Conservation (phyloP, 179 eudicot genomes). For the Sideroxylon spinosum region DNA sequence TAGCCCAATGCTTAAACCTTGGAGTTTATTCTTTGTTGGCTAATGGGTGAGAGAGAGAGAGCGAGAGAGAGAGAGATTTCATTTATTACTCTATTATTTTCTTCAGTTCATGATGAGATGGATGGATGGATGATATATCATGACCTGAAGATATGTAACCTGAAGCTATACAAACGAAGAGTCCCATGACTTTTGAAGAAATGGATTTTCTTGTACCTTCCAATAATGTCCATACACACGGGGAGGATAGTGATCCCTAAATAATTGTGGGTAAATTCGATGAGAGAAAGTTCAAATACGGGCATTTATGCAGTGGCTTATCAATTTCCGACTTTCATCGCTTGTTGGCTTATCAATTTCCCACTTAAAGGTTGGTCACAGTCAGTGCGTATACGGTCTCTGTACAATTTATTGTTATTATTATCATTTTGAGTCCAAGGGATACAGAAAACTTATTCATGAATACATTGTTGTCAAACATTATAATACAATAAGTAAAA, state of each 20-base stretch:
- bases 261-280: neutral
- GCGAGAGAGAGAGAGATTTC: too few relatives aligned
- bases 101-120: neutral
- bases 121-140: neutral
- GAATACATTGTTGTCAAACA: too few relatives aligned
- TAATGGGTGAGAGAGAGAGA: neutral
- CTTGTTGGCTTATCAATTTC: neutral
- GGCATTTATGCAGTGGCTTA: neutral
- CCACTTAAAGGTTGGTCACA: too few relatives aligned
- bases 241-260: neutral
- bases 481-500: too few relatives aligned
- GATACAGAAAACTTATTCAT: too few relatives aligned
- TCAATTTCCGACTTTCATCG: neutral
- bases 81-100: neutral
- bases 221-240: neutral
- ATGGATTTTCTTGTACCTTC: neutral
- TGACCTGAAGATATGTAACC: neutral
- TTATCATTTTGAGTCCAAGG: too few relatives aligned
- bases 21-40: constrained; percentile 13
- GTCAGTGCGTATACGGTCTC: too few relatives aligned
- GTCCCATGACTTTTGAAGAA: neutral
- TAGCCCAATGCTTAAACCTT: too few relatives aligned
- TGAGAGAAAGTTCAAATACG: neutral
- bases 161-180: neutral
- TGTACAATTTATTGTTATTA: too few relatives aligned